Base-by-base conservation (phyloP, 441 rosid species). In the Dalechampia spathulata region DNA sequence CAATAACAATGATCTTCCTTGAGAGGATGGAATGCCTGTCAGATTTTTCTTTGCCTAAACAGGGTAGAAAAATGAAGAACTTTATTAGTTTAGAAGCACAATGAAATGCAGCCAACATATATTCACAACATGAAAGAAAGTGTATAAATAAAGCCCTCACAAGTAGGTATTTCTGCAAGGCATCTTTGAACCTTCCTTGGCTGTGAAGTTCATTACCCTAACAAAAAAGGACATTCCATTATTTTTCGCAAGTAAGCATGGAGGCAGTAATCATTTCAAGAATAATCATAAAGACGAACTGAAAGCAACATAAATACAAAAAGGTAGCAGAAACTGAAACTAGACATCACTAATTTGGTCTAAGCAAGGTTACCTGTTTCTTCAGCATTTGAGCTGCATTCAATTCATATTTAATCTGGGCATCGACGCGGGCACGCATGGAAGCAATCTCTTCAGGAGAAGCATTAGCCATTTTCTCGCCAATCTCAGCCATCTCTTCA, bases 171-270 rank as follows among this genome's bases (percentile, higher is more conserved):
- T 89, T 93, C 73, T 85, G 71, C n/a, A 49, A 75, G 30, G 95
- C 99, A 55, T 82, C 86, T 6, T 60, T 63, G 66, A 75, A 87
- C 65, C 61, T 85, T 58, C 95, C 99, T 61, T 75, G 78, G 74
- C 65, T 85, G 56, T 92, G 96, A 73, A 89, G 89, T 54, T 75
- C 84, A 68, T 92, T 92, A 55, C 97, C 99, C 96, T 89, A 74
- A 50, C 63, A 73, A 58, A 62, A 16, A 30, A 30, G 34, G 34
- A 30, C 34, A 30, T 30, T 30, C n/a, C n/a, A n/a, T n/a, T n/a
- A n/a, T n/a, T n/a, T n/a, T n/a, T n/a, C n/a, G n/a, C n/a, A n/a
- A n/a, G n/a, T n/a, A n/a, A n/a, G n/a, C n/a, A n/a, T n/a, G n/a
- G 43, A 65, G 15, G 37, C 28, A 19, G 52, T 17, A 25, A 48